These are phyloP conservation scores for Clitoria ternatea DNA, from an alignment of 306 rosid genomes.

Conservation along the genomic window DNA sequence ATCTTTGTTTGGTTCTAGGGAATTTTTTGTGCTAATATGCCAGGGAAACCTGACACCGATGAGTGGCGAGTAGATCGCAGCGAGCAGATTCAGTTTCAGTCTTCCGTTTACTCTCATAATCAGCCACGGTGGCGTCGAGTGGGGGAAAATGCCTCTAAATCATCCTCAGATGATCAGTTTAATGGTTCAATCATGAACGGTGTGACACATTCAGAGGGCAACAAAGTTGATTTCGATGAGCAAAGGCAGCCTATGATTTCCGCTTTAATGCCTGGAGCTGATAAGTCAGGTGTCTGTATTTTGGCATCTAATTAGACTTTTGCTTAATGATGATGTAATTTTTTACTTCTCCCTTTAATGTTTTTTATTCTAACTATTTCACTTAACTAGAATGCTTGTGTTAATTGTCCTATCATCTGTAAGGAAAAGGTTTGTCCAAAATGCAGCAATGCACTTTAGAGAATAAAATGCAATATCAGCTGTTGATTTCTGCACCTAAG, in stretches of 20 bases:
- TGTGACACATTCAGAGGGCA: slow-evolving; percentile 24
- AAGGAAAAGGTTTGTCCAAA: too few relatives aligned
- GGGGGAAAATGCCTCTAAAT: slow-evolving; percentile 39
- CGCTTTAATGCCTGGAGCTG: slow-evolving; percentile 37
- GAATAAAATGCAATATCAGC: too few relatives aligned
- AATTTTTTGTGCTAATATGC: slow-evolving; percentile 58
- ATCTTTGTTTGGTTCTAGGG: slow-evolving; percentile 29
- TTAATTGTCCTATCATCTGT: background rate
- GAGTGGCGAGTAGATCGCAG: slow-evolving; percentile 31
- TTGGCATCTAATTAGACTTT: slow-evolving; percentile 1
- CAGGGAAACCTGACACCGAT: slow-evolving; percentile 54
- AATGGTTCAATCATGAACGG: slow-evolving; percentile 40
- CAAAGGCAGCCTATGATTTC: slow-evolving; percentile 36
- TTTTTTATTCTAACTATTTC: background rate
- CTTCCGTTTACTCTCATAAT: slow-evolving; percentile 43
- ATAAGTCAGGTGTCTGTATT: slow-evolving; percentile 32
- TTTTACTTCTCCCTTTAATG: background rate
- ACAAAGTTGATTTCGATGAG: slow-evolving; percentile 32
- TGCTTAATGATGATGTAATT: background rate
- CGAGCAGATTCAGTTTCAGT: slow-evolving; percentile 36
- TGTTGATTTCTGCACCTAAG: too few relatives aligned
- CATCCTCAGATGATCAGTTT: slow-evolving; percentile 36
- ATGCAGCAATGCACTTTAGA: too few relatives aligned
- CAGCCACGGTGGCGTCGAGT: slow-evolving; percentile 69
- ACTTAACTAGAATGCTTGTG: background rate